These are phyloP conservation scores for Aspergillus sclerotiicarbonarius DNA, from an alignment of 495 filamentous ascomycete genomes.

Conservation along the genomic window DNA sequence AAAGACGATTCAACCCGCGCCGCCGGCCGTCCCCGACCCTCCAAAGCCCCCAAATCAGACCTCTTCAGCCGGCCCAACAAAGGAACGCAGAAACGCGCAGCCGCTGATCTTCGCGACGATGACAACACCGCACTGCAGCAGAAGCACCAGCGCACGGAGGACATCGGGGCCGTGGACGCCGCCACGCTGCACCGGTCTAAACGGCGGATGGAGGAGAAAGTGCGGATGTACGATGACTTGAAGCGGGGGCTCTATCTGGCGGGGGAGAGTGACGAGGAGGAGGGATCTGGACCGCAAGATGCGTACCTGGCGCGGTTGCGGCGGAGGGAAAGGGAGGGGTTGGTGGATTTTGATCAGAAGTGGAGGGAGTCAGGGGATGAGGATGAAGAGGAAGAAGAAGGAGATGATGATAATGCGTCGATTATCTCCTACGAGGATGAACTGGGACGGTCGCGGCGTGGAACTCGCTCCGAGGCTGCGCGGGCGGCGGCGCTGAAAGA, in stretches of 20 bases:
- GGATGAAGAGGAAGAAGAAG: conserved; percentile 31
- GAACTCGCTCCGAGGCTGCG: conserved; percentile 61
- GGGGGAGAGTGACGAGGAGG: conserved; percentile 41
- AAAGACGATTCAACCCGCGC: conserved; percentile 36
- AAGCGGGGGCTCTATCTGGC: conserved; percentile 63
- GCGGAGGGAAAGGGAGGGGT: conserved; percentile 47
- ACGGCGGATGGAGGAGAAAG: conserved; percentile 83
- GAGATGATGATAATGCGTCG: conserved; percentile 52
- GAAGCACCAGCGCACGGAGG: conserved; percentile 35
- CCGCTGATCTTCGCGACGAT: conserved; percentile 43
- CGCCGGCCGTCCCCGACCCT: conserved; percentile 62
- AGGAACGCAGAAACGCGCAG: conserved; percentile 62
- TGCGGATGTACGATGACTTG: conserved; percentile 77
- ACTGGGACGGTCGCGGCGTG: conserved; percentile 73
- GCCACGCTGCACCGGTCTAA: conserved; percentile 58
- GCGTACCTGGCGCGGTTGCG: conserved; percentile 32
- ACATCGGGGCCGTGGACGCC: conserved; percentile 44
- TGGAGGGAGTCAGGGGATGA: conserved; percentile 67
- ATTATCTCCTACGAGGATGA: conserved; percentile 84
- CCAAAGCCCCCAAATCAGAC: conserved; percentile 60
- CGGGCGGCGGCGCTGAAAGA: conserved; percentile 53
- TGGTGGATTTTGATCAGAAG: conserved; percentile 93
- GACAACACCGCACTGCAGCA: conserved; percentile 35
- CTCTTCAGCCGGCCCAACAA: conserved; percentile 73
- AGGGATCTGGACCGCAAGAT: conserved; percentile 34